phyloP scores from a whole-genome alignment of 257 asterid genomes.

The Petunia axillaris region DNA sequence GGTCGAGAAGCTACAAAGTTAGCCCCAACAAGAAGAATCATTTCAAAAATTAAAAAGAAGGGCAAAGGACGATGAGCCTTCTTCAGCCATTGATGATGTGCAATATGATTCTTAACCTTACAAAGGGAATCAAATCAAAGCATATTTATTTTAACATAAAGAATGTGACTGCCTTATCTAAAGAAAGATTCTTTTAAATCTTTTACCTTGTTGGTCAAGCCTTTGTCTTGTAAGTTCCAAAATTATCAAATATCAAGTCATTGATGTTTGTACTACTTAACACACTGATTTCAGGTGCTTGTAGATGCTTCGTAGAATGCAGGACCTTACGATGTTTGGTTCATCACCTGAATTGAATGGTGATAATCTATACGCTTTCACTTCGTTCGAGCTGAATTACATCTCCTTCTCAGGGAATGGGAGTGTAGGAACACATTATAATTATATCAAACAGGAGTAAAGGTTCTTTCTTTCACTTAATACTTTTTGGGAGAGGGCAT shows the following conservation, averaged over 20 bases:
- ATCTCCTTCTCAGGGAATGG: too few relatives aligned
- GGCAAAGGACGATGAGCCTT: slow-evolving; percentile 21
- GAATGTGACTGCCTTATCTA: slow-evolving; percentile 4
- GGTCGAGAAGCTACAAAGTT: slow-evolving; percentile 34
- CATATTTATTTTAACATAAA: slow-evolving; percentile 1
- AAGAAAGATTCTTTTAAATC: neutral
- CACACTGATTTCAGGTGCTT: too few relatives aligned
- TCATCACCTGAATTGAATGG: too few relatives aligned
- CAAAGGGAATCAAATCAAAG: slow-evolving; percentile 24
- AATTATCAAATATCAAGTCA: neutral
- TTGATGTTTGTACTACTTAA: too few relatives aligned
- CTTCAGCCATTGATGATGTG: slow-evolving; percentile 18
- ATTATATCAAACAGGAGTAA: too few relatives aligned
- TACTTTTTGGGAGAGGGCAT: too few relatives aligned
- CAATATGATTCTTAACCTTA: slow-evolving; percentile 28
- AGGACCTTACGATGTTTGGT: too few relatives aligned
- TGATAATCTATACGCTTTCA: too few relatives aligned
- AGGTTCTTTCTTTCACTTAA: too few relatives aligned
- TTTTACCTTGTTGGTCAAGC: neutral
- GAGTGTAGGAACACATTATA: too few relatives aligned
- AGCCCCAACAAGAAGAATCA: slow-evolving; percentile 40
- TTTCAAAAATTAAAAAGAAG: slow-evolving; percentile 6
- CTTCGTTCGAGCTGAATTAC: too few relatives aligned
- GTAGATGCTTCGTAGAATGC: too few relatives aligned
- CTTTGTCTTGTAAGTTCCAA: neutral